A percentile compares a stretch with the other conserved stretches of the same genome.
Evolutionary conservation across 2,329 filamentous ascomycete genomes (phyloP).

Genomic region (Fonsecaea pedrosoi): DNA sequence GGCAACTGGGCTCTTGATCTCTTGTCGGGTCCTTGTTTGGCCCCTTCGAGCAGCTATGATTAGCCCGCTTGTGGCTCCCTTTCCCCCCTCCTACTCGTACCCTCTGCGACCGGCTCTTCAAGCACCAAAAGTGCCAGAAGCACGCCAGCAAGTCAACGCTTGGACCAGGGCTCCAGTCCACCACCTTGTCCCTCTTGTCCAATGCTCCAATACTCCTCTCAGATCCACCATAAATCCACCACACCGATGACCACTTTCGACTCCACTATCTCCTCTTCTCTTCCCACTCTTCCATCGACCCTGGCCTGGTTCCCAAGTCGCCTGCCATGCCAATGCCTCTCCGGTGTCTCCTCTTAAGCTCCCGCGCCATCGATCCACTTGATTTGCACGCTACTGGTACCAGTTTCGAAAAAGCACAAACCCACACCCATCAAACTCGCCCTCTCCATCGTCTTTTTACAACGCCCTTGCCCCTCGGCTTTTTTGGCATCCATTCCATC

Average conservation of each 20-base stretch:
- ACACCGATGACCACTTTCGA: constrained; percentile 4
- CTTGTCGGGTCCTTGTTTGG: constrained; percentile 20
- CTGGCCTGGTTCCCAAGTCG: constrained; percentile 20
- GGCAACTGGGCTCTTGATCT: constrained; percentile 15
- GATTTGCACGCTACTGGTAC: constrained; percentile 21
- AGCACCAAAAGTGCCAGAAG: constrained; percentile 26
- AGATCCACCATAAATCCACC: constrained; percentile 3
- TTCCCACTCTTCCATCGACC: constrained; percentile 13
- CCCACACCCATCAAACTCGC: constrained; percentile 18
- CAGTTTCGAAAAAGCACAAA: constrained; percentile 21
- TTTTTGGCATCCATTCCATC: constrained; percentile 31
- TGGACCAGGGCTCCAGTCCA: constrained; percentile 15
- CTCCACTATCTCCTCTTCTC: constrained; percentile 6
- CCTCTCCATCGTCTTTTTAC: constrained; percentile 15
- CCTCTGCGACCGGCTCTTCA: constrained; percentile 20
- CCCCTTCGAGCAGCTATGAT: constrained; percentile 19
- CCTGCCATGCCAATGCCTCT: constrained; percentile 4
- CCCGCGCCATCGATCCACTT: constrained; percentile 32
- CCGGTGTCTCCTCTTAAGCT: constrained; percentile 21
- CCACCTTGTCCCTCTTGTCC: not conserved
- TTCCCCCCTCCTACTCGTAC: constrained; percentile 1
- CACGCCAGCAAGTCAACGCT: constrained; percentile 15
- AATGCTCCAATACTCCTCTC: constrained; percentile 10
- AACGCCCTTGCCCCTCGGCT: constrained; percentile 30
- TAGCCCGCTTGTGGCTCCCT: constrained; percentile 19